Conservation (phyloP, 768 basidiomycete genomes). For the Trichaptum fuscoviolaceum region DNA sequence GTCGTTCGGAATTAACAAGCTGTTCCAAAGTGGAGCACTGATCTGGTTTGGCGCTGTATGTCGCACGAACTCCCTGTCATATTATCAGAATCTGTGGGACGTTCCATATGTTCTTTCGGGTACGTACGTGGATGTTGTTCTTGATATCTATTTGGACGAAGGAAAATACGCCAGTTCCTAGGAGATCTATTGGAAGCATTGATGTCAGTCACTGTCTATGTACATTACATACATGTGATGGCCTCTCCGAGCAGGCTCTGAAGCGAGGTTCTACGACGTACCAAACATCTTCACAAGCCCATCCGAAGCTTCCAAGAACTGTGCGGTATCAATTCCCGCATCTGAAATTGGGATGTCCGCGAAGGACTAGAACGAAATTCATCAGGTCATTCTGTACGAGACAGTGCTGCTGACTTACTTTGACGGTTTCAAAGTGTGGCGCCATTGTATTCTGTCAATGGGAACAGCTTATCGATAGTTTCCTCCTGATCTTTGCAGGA, state of each 20-base stretch:
- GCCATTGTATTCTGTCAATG: conserved; percentile 27
- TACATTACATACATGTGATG: neutral
- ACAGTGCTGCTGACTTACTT: conserved; percentile 32
- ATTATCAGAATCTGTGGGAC: neutral
- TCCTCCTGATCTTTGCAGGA: too few relatives aligned
- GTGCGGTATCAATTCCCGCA: conserved; percentile 69
- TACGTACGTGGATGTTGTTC: conserved; percentile 56
- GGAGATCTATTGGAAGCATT: conserved; percentile 42
- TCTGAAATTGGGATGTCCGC: conserved; percentile 75
- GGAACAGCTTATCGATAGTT: neutral
- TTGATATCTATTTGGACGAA: conserved; percentile 71
- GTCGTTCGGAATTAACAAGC: conserved; percentile 47
- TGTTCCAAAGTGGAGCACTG: conserved; percentile 53
- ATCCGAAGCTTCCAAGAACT: conserved; percentile 86
- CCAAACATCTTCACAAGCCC: conserved; percentile 75
- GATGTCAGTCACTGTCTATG: neutral
- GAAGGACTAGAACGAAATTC: conserved; percentile 58
- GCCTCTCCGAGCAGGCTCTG: neutral
- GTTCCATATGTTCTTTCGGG: neutral
- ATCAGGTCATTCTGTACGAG: neutral
- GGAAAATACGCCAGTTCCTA: conserved; percentile 64
- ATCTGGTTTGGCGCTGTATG: conserved; percentile 39
- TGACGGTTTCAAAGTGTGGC: conserved; percentile 66
- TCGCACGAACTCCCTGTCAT: conserved; percentile 57
- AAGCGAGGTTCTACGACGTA: conserved; percentile 25